Base-by-base conservation (phyloP, 495 filamentous ascomycete genomes). In the Aspergillus leporis region DNA sequence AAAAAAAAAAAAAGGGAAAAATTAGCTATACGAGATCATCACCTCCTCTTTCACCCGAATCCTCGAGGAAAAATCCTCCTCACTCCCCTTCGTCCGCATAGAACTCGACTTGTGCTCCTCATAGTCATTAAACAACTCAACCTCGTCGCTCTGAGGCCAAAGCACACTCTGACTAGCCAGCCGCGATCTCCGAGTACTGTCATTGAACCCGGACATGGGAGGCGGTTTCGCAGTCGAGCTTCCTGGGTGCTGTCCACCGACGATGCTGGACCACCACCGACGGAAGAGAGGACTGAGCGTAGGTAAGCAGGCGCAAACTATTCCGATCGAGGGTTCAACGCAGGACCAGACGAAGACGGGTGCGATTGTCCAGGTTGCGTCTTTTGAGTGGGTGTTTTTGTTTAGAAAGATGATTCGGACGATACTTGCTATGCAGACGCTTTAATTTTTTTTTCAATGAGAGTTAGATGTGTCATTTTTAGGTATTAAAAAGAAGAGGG, bases 291-390 rank as follows among this genome's bases (percentile, higher is more conserved):
- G 65, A 8, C 58, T 49, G 22, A 66, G 56, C 10, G 66, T 67
- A 6, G 74, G 76, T 0, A 78, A 62, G 48, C 74, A 80, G 23
- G 75, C 78, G 59, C 74, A 77, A 14, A 78, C 66, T 8, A 81
- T 70, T 43, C 73, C 78, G 12, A 74, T 67, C 56, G 73, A 75
- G 60, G 69, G 68, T 63, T 83, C 80, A 61, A 78, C 63, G 14
- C 70, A 66, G 48, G 71, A 73, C 79, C 79, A 83, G 51, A 75
- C 66, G 22, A 76, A 73, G 1, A 77, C 69, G 3, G 69, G 66
- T 13, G 63, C 63, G 1, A 74, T 66, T 19, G 61, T 61, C 59
- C 75, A 73, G 66, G 62, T 66, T 0, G 59, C 59, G 25, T 70
- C 65, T 38, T 61, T 43, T 10, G 45, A 48, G 8, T 55, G 51